Base-by-base conservation (phyloP, 148 eudicot species). In the Silene uniflora region DNA sequence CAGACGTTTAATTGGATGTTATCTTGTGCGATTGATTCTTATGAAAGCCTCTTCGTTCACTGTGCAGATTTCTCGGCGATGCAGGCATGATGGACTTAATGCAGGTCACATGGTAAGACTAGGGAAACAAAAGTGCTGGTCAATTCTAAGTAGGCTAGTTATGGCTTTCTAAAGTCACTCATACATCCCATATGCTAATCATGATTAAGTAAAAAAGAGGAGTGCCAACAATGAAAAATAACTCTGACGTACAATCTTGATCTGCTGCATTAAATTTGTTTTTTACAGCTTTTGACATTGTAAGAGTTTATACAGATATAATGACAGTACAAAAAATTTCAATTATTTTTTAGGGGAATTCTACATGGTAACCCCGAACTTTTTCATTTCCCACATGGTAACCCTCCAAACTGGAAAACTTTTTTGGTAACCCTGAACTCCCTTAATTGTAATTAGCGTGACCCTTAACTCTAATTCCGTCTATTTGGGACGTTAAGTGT, bases 81-180 rank as follows among this genome's bases (percentile, higher is more conserved):
- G 97, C 97, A 73, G 91, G 97, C 76, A 96, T 96, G 99, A 88
- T 76, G 87, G 99, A 95, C 83, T 61, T 82, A 35, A 89, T 89
- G 84, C 97, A 92, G 81, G 75, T 85, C 78, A 86, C 91, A 74
- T 96, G 99, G 99, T 96, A 89, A 79, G 85, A 67, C 76, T n/a
- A 55, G 58, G 13, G n/a, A 59, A 59, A 47, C 18, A 52, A 1
- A 67, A 55, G 55, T 64, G 25, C 9, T 25, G 5, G 63, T 32
- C 46, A 29, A 29, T 29, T 29, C 32, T 29, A 29, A 29, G 32
- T 29, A 29, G 32, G 32, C 9, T 35, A 16, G 17, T 66, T 14
- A 35, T 66, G 22, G 10, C 24, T 4, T 24, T 23, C 10, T 9
- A 22, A 62, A 11, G 3, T 24, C 32, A 62, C 32, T 19, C 66